Evolutionary conservation across 2,329 filamentous ascomycete genomes (phyloP).

Genomic region (Alternaria tenuissima): DNA sequence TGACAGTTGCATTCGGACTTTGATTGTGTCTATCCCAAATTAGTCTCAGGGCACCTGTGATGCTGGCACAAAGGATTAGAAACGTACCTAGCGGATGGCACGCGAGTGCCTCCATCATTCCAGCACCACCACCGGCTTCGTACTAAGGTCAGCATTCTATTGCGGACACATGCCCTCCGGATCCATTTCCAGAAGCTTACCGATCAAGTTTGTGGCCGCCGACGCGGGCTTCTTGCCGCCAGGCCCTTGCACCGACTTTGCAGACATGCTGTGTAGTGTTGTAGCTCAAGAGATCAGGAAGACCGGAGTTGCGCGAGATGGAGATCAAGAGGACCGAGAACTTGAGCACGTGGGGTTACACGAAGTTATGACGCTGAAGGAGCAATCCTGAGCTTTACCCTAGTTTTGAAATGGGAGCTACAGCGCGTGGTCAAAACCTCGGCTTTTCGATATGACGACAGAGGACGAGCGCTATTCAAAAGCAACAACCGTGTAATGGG

Average conservation of each 20-base stretch:
- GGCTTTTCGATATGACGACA: conserved; percentile 20
- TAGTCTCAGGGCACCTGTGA: conserved; percentile 12
- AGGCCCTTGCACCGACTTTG: conserved; percentile 64
- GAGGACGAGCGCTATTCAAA: conserved; percentile 18
- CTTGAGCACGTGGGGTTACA: conserved; percentile 6
- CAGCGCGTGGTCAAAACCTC: conserved; percentile 1
- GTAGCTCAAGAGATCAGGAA: conserved; percentile 6
- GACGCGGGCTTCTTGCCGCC: conserved; percentile 80
- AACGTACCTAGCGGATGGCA: conserved; percentile 88
- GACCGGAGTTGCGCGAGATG: not conserved
- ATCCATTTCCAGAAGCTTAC: conserved; percentile 59
- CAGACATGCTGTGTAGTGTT: conserved; percentile 60
- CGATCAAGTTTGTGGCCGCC: conserved; percentile 88
- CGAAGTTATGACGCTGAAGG: not conserved
- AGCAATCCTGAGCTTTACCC: not conserved
- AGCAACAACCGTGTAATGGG: conserved; percentile 5
- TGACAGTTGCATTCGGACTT: conserved; percentile 99
- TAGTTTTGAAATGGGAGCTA: not conserved
- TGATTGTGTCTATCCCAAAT: conserved; percentile 80
- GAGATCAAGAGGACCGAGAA: not conserved
- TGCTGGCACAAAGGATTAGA: not conserved
- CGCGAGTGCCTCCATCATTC: conserved; percentile 98
- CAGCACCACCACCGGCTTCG: conserved; percentile 90
- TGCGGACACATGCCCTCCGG: not conserved
- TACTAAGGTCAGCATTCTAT: conserved; percentile 23